A percentile compares a stretch with the other conserved stretches of the same genome.
These are phyloP conservation scores for Tetrapisispora phaffii DNA, from an alignment of 805 yeast genomes.

Conservation along the genomic window DNA sequence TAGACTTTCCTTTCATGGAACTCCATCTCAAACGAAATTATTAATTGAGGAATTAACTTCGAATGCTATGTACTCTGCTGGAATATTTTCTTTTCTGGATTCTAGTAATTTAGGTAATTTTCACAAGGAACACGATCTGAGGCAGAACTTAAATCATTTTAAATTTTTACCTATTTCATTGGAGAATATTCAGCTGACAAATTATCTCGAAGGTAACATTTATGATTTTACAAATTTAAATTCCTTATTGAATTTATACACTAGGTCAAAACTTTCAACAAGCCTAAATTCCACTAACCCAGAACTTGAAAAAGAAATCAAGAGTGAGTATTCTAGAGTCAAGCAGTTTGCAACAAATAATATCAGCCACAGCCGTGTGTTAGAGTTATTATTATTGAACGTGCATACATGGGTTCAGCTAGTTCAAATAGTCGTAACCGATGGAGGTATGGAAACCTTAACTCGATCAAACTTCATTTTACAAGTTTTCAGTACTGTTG, in stretches of 20 bases:
- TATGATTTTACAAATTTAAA: slow-evolving; percentile 38
- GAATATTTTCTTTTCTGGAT: slow-evolving; percentile 60
- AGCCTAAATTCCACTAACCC: not conserved
- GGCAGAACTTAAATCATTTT: slow-evolving; percentile 19
- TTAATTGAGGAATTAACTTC: slow-evolving; percentile 47
- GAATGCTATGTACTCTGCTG: slow-evolving; percentile 51
- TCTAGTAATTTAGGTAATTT: slow-evolving; percentile 49
- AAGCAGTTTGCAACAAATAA: slow-evolving; percentile 34
- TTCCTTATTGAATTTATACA: slow-evolving; percentile 25
- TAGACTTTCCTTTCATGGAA: slow-evolving; percentile 40
- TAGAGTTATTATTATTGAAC: slow-evolving; percentile 46
- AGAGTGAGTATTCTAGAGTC: not conserved
- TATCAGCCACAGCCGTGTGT: slow-evolving; percentile 39
- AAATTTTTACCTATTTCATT: slow-evolving; percentile 32
- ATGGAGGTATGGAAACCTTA: slow-evolving; percentile 39
- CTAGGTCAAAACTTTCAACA: slow-evolving; percentile 5
- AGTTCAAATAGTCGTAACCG: slow-evolving; percentile 62
- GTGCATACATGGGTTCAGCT: slow-evolving; percentile 78
- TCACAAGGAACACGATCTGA: slow-evolving; percentile 20
- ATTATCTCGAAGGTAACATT: slow-evolving; percentile 24
- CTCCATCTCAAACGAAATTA: slow-evolving; percentile 32
- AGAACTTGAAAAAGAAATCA: slow-evolving; percentile 11
- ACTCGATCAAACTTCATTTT: slow-evolving; percentile 55
- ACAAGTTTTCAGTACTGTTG: slow-evolving; percentile 63
- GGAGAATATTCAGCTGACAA: slow-evolving; percentile 32